Conservation (phyloP, 2,329 filamentous ascomycete species). For the Sclerotiophoma versabilis region DNA sequence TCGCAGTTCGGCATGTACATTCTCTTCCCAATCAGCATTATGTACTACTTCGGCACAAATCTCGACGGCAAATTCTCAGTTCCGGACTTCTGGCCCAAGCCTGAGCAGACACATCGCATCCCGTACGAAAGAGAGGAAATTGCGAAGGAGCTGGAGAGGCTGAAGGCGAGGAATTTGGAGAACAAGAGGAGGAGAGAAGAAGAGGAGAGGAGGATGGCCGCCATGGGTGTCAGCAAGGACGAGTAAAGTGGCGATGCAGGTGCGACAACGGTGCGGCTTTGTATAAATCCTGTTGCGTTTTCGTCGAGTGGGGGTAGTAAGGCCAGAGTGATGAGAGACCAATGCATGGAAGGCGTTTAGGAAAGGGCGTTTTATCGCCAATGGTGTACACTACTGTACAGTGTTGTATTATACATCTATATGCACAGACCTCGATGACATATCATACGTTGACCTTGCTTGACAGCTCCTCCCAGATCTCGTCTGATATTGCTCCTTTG, state of each 20-base stretch:
- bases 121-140: slow-evolving; percentile 84
- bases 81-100: slow-evolving; percentile 90
- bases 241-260: slow-evolving; percentile 8
- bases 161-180: slow-evolving; percentile 62
- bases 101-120: slow-evolving; percentile 76
- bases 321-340: too few species aligned
- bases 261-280: neutral
- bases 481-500: slow-evolving; percentile 50
- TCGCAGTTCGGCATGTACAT: slow-evolving; percentile 97
- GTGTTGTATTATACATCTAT: slow-evolving; percentile 37
- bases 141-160: slow-evolving; percentile 76
- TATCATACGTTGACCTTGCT: slow-evolving; percentile 46
- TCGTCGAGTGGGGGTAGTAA: too few species aligned
- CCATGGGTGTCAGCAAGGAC: slow-evolving; percentile 24
- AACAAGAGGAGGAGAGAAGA: slow-evolving; percentile 58
- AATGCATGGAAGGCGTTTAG: slow-evolving; percentile 31
- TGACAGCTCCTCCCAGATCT: slow-evolving; percentile 49
- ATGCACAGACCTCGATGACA: slow-evolving; percentile 16
- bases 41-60: slow-evolving; percentile 99
- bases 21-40: slow-evolving; percentile 97
- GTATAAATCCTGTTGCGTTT: too few species aligned
- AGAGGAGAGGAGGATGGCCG: slow-evolving; percentile 32
- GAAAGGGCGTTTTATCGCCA: slow-evolving; percentile 8
- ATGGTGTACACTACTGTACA: slow-evolving; percentile 34
- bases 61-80: slow-evolving; percentile 86